Conservation (phyloP, 768 basidiomycete species). For the Boletus speciosus region DNA sequence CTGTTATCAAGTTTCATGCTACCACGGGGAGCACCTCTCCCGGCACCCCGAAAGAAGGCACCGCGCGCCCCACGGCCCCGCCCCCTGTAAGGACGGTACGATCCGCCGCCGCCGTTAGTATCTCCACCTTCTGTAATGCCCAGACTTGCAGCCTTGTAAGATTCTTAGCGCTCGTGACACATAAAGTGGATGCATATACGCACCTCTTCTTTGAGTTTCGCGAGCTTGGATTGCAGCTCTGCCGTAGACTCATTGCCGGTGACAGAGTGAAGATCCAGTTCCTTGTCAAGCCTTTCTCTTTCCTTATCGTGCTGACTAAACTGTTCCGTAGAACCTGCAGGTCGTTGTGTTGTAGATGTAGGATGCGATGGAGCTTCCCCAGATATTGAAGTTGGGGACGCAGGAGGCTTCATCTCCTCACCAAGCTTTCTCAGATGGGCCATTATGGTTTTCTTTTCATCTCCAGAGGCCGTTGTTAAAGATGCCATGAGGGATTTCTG, state of each 20-base stretch:
- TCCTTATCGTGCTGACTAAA: constrained; percentile 51
- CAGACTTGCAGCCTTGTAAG: constrained; percentile 63
- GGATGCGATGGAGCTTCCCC: constrained; percentile 29
- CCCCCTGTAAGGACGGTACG: constrained; percentile 66
- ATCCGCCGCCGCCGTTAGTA: constrained; percentile 30
- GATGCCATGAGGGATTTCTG: constrained; percentile 83
- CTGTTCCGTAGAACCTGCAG: constrained; percentile 27
- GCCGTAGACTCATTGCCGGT: constrained; percentile 53
- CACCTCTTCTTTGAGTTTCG: constrained; percentile 78
- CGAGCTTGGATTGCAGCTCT: constrained; percentile 69
- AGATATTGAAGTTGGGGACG: constrained; percentile 28
- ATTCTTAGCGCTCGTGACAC: constrained; percentile 6
- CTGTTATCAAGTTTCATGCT: constrained; percentile 92
- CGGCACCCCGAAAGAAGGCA: constrained; percentile 55
- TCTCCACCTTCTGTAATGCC: constrained; percentile 56
- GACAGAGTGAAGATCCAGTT: constrained; percentile 64
- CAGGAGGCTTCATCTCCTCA: constrained; percentile 65
- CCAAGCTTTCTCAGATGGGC: constrained; percentile 68
- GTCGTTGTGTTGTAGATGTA: constrained; percentile 21
- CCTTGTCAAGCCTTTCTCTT: constrained; percentile 72
- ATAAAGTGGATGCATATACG: constrained; percentile 18
- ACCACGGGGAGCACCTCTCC: constrained; percentile 63
- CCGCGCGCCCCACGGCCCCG: constrained; percentile 58
- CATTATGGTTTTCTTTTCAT: constrained; percentile 82
- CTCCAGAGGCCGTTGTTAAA: constrained; percentile 55